A percentile compares a stretch with the other conserved stretches of the same genome.
Evolutionary conservation across 2,329 filamentous ascomycete species (phyloP).

Genomic region (Pseudocercospora fuligena): DNA sequence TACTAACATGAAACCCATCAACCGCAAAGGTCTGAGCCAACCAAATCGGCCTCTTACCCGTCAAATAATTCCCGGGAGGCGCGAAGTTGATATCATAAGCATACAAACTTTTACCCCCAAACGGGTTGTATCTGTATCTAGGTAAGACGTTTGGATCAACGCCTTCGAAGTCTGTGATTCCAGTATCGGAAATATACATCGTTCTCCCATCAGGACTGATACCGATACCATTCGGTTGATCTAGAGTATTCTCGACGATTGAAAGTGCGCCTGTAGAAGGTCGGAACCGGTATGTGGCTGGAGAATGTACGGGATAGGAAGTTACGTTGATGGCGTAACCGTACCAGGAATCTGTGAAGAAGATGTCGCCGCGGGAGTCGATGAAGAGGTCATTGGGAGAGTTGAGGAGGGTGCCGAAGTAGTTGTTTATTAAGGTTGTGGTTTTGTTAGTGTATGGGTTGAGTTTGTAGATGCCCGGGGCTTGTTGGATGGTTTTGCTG

Average conservation of each 20-base stretch:
- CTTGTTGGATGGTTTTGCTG: slow-evolving; percentile 34
- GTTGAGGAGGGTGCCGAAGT: slow-evolving; percentile 52
- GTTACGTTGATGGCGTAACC: slow-evolving; percentile 30
- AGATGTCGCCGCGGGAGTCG: slow-evolving; percentile 51
- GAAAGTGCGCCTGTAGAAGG: slow-evolving; percentile 47
- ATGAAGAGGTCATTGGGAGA: slow-evolving; percentile 51
- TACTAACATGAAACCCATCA: slow-evolving; percentile 30
- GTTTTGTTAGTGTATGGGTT: slow-evolving; percentile 51
- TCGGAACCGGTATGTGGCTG: slow-evolving; percentile 49
- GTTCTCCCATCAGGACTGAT: slow-evolving; percentile 50
- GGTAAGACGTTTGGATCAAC: slow-evolving; percentile 16
- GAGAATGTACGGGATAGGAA: slow-evolving; percentile 20
- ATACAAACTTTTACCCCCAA: slow-evolving; percentile 26
- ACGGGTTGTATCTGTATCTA: slow-evolving; percentile 20
- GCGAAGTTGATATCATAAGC: slow-evolving; percentile 28
- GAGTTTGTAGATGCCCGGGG: slow-evolving; percentile 49
- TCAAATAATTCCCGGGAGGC: slow-evolving; percentile 26
- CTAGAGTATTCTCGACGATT: slow-evolving; percentile 49
- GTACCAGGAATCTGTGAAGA: slow-evolving; percentile 53
- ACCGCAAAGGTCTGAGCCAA: slow-evolving; percentile 25
- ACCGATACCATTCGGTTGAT: slow-evolving; percentile 52
- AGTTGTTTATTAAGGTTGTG: slow-evolving; percentile 52
- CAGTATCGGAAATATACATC: slow-evolving; percentile 53
- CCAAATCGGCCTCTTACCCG: slow-evolving; percentile 28
- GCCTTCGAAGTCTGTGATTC: slow-evolving; percentile 12